Percentiles rank a stretch among this genome's conserved stretches.
phyloP scores from a whole-genome alignment of 2,329 filamentous ascomycete species.

The Dryadomyces sulphureus region DNA sequence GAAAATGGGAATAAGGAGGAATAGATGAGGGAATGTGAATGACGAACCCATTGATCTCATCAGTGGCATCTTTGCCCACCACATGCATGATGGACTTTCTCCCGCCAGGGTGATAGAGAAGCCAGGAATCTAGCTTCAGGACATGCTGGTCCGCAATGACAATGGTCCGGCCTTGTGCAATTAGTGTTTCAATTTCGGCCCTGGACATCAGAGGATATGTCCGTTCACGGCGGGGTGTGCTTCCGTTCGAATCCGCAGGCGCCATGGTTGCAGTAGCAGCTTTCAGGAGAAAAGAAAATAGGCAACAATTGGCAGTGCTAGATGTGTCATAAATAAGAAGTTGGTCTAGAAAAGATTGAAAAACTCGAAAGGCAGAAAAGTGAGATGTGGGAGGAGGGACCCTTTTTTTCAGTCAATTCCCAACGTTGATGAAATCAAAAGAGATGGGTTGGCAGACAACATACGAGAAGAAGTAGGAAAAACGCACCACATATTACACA shows the following conservation, averaged over 20 bases:
- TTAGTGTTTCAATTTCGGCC: slow-evolving; percentile 61
- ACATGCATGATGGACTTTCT: slow-evolving; percentile 85
- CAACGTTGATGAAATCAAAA: neutral
- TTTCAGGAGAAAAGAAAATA: neutral
- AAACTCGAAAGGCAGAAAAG: neutral
- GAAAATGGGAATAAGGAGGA: neutral
- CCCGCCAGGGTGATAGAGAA: slow-evolving; percentile 82
- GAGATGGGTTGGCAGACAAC: neutral
- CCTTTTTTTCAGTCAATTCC: neutral
- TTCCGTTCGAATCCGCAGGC: neutral
- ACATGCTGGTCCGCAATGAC: slow-evolving; percentile 72
- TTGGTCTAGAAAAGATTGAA: neutral
- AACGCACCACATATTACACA: neutral
- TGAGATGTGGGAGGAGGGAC: neutral
- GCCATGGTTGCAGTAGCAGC: neutral
- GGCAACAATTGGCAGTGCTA: neutral
- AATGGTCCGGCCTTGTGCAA: slow-evolving; percentile 66
- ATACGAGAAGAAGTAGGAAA: neutral
- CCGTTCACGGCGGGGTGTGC: slow-evolving; percentile 1
- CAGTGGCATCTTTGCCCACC: slow-evolving; percentile 85
- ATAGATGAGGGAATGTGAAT: neutral
- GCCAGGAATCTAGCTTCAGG: slow-evolving; percentile 77
- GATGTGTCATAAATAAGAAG: neutral
- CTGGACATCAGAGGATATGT: slow-evolving; percentile 23
- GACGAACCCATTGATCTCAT: slow-evolving; percentile 78